Conservation (phyloP, 1,284 basidiomycete genomes). For the Sparassis latifolia region DNA sequence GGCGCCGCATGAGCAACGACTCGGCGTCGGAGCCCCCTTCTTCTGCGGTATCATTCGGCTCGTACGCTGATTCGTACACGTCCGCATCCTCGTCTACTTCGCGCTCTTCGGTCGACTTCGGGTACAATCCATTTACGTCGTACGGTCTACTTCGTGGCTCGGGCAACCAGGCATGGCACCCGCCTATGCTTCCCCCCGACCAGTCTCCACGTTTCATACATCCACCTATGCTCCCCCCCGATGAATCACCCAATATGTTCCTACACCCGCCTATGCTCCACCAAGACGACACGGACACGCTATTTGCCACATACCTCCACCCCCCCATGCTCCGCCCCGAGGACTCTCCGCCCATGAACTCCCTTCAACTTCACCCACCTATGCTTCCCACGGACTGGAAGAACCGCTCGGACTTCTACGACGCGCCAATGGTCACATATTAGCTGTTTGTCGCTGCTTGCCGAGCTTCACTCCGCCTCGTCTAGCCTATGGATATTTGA, state of each 20-base stretch:
- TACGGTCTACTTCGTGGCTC: conserved; percentile 43
- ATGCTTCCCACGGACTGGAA: conserved; percentile 32
- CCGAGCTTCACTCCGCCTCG: conserved; percentile 4
- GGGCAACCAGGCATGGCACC: conserved; percentile 57
- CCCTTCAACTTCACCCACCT: conserved; percentile 33
- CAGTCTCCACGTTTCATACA: conserved; percentile 49
- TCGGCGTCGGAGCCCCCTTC: conserved; percentile 49
- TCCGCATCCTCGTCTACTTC: conserved; percentile 32
- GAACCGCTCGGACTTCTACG: conserved; percentile 21
- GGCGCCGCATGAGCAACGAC: conserved; percentile 66
- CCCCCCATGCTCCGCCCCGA: conserved; percentile 47
- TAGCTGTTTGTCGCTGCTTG: conserved; percentile 11
- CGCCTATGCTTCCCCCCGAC: conserved; percentile 55
- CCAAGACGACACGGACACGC: conserved; percentile 34
- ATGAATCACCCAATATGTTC: conserved; percentile 45
- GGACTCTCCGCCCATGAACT: conserved; percentile 28
- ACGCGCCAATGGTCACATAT: conserved; percentile 24
- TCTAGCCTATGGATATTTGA: conserved; percentile 1
- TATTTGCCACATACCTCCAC: conserved; percentile 50
- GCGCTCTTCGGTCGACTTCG: conserved; percentile 57
- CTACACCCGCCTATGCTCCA: conserved; percentile 39
- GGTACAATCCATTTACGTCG: conserved; percentile 32
- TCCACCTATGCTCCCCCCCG: conserved; percentile 51
- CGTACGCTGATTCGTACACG: conserved; percentile 30
- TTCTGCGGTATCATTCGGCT: conserved; percentile 31